Evolutionary conservation across 306 rosid genomes (phyloP), one percentile per base, ranked within the genome.

Genomic region (Carpinus viminea): DNA sequence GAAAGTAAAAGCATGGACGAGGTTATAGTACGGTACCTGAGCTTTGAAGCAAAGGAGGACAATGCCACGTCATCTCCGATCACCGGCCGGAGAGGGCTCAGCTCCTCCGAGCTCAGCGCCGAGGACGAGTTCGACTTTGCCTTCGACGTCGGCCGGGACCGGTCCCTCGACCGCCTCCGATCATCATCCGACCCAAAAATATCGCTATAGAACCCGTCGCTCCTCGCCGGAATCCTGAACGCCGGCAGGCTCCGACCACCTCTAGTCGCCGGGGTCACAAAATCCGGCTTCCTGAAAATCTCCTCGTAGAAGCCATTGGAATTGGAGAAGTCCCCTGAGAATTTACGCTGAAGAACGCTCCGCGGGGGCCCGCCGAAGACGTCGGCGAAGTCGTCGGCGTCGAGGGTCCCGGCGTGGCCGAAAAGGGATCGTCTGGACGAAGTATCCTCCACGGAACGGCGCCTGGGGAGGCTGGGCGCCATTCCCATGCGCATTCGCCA

Each of bases 101-200:
- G 70, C 81, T 89, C 96, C 88, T 92, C 98, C 9, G 97, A 94
- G 84, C 97, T 92, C 73, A 94, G 85, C 12, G 84, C 97, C 31
- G 96, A 94, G 4, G 97, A 89, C 0, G 97, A 88, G 69, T 84
- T 88, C 43, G 94, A 89, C 79, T 85, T 90, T 9, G 91, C 91
- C 65, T 86, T 88, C 10, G 98, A 92, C 26, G 65, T 83, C 60
- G 89, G 86, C 51, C 92, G 82, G 9, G 96, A 94, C 20, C 98
- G 85, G 68, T 89, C 97, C 74, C 96, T 87, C 38, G 97, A 94
- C 82, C 73, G 82, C 82, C 97, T 74, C 4, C 7, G 72, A 17
- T 89, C 95, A 13, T 91, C 91, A 34, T 92, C 97, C 46, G 92
- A 87, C 68, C 95, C 87, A 16, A 94, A 92, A 0, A 94, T 83